Evolutionary conservation across 805 yeast genomes (phyloP).

Genomic region (Saccharomyces paradoxus): DNA sequence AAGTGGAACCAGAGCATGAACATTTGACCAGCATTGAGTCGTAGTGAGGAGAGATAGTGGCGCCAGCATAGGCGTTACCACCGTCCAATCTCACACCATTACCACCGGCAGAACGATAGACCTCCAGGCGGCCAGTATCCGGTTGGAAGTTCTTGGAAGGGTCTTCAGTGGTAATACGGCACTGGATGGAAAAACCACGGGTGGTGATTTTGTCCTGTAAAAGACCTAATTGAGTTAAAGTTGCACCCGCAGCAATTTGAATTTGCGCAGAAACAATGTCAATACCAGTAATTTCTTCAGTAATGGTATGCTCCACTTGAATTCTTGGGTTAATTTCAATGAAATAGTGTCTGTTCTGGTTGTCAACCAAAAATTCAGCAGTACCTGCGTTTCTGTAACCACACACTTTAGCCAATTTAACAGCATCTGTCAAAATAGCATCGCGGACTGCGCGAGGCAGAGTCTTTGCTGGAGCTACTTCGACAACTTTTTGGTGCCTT

Average conservation of each 20-base stretch:
- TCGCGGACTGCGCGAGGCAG: slow-evolving; percentile 77
- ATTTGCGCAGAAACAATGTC: slow-evolving; percentile 97
- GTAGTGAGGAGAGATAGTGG: slow-evolving; percentile 92
- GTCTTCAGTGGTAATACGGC: slow-evolving; percentile 98
- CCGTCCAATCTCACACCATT: slow-evolving; percentile 98
- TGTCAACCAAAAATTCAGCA: slow-evolving; percentile 92
- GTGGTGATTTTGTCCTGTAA: slow-evolving; percentile 91
- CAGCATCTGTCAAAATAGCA: slow-evolving; percentile 91
- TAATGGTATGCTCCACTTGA: slow-evolving; percentile 97
- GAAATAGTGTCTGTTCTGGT: slow-evolving; percentile 89
- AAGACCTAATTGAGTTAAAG: slow-evolving; percentile 82
- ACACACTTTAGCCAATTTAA: slow-evolving; percentile 78
- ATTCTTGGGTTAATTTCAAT: slow-evolving; percentile 97
- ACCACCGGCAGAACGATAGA: slow-evolving; percentile 97
- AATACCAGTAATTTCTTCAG: slow-evolving; percentile 97
- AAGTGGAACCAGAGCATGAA: slow-evolving; percentile 93
- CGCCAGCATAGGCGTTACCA: slow-evolving; percentile 97
- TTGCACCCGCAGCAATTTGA: slow-evolving; percentile 97
- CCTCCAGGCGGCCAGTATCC: slow-evolving; percentile 96
- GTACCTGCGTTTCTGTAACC: slow-evolving; percentile 97
- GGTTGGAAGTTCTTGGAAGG: slow-evolving; percentile 96
- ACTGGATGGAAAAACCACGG: slow-evolving; percentile 96
- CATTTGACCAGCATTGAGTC: slow-evolving; percentile 98
- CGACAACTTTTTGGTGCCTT: slow-evolving; percentile 98
- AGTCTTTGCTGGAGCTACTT: slow-evolving; percentile 94